Conservation (phyloP, 2,329 filamentous ascomycete species). For the Berkeleyomyces basicola region DNA sequence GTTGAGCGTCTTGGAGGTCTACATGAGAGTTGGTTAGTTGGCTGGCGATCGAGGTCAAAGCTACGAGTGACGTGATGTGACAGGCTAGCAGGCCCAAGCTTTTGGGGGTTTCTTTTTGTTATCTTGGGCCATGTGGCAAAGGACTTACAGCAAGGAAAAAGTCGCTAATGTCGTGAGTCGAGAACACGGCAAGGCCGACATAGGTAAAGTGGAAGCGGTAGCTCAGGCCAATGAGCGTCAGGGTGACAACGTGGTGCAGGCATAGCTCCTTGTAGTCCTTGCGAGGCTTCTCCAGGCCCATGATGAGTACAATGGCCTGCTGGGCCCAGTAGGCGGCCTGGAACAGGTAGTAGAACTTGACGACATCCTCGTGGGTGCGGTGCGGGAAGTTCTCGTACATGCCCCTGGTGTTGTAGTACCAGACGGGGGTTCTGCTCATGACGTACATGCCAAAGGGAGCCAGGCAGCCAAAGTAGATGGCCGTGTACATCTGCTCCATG, state of each 20-base stretch:
- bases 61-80: neutral
- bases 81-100: neutral
- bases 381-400: conserved; percentile 90
- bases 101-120: no score
- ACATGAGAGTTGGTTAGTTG: conserved; percentile 12
- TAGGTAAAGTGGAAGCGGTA: conserved; percentile 97
- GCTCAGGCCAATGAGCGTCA: conserved; percentile 67
- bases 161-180: conserved; percentile 85
- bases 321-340: conserved; percentile 93
- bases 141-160: conserved; percentile 77
- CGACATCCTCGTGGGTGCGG: conserved; percentile 55
- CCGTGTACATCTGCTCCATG: conserved; percentile 94
- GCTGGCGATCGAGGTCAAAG: neutral
- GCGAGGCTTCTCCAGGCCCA: conserved; percentile 80
- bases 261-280: conserved; percentile 94
- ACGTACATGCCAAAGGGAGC: conserved; percentile 76
- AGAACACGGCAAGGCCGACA: conserved; percentile 84
- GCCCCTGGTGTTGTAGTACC: conserved; percentile 83
- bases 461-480: conserved; percentile 71
- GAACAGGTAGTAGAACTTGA: conserved; percentile 95
- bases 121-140: no score
- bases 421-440: conserved; percentile 79
- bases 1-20: conserved; percentile 85
- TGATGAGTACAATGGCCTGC: conserved; percentile 72
- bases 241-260: conserved; percentile 76